A percentile compares a stretch with the other conserved stretches of the same genome.
Evolutionary conservation across 371 early-diverging fungal genomes (phyloP).

Genomic region (Parasitella parasitica): DNA sequence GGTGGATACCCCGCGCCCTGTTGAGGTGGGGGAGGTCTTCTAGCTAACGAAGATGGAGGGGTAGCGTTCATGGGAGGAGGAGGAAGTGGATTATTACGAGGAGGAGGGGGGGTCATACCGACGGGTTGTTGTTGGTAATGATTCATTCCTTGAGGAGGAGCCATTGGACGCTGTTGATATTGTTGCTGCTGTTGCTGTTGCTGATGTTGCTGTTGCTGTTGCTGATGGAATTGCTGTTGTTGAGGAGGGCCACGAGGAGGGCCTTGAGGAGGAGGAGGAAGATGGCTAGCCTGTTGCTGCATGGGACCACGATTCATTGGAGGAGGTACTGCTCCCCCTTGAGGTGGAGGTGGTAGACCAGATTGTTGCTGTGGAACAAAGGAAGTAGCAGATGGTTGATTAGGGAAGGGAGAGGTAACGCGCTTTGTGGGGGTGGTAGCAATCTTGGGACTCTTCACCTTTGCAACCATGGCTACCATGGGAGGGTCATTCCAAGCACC

Average conservation of each 20-base stretch:
- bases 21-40: slow-evolving; percentile 11
- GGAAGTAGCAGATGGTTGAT: slow-evolving; percentile 35
- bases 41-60: slow-evolving; percentile 16
- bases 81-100: slow-evolving; percentile 18
- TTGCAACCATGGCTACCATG: slow-evolving; percentile 27
- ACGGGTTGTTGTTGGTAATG: not conserved
- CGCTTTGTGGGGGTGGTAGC: slow-evolving; percentile 28
- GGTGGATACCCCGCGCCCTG: slow-evolving; percentile 12
- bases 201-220: not conserved
- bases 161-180: not conserved
- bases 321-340: slow-evolving; percentile 11
- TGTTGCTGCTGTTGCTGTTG: not conserved
- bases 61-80: slow-evolving; percentile 44
- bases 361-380: slow-evolving; percentile 26
- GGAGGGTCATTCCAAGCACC: slow-evolving; percentile 67
- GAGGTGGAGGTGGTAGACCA: slow-evolving; percentile 24
- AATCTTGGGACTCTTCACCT: slow-evolving; percentile 31
- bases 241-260: slow-evolving; percentile 12
- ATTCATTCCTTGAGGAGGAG: slow-evolving; percentile 7
- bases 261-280: slow-evolving; percentile 8
- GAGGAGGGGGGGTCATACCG: not conserved
- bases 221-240: slow-evolving; percentile 1
- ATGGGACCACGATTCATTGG: slow-evolving; percentile 13
- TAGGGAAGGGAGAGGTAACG: slow-evolving; percentile 51
- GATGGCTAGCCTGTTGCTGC: not conserved